These are phyloP conservation scores for Rhizophagus clarus DNA, from an alignment of 192 early-diverging fungal genomes.

Conservation along the genomic window DNA sequence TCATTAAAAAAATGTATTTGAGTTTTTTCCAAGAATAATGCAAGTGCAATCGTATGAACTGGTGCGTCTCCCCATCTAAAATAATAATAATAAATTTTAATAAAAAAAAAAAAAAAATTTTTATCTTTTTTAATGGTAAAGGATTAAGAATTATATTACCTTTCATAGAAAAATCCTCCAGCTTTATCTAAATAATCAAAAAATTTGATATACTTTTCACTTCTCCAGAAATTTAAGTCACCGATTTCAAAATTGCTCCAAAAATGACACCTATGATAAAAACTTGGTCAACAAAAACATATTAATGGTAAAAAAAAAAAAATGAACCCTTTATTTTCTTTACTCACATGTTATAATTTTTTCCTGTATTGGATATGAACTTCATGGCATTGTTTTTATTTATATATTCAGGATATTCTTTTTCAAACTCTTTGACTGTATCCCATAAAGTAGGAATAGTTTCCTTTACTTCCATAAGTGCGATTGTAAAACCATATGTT, in stretches of 20 bases:
- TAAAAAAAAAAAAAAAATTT: background rate
- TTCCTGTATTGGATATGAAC: conserved; percentile 55
- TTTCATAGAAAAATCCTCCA: conserved; percentile 89
- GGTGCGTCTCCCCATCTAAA: conserved; percentile 75
- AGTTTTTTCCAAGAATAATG: conserved; percentile 60
- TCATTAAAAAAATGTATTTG: conserved; percentile 80
- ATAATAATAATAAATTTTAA: background rate
- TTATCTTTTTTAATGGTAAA: background rate
- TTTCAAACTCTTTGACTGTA: conserved; percentile 56
- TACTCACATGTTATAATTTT: conserved; percentile 13
- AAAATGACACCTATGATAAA: conserved; percentile 55
- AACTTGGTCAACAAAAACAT: too few relatives aligned
- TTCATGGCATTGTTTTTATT: conserved; percentile 53
- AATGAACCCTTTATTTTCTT: background rate
- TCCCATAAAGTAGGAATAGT: conserved; percentile 80
- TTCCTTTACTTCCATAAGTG: conserved; percentile 60
- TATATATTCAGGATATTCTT: conserved; percentile 53
- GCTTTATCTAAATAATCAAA: conserved; percentile 69
- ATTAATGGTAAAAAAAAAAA: background rate
- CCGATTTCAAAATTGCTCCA: conserved; percentile 94
- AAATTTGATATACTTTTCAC: conserved; percentile 65
- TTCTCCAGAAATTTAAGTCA: conserved; percentile 68
- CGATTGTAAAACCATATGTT: conserved; percentile 77
- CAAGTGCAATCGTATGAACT: conserved; percentile 71
- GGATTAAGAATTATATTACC: conserved; percentile 40